phyloP scores from a whole-genome alignment of 1,284 basidiomycete genomes.

The Fistulinella staudtii region DNA sequence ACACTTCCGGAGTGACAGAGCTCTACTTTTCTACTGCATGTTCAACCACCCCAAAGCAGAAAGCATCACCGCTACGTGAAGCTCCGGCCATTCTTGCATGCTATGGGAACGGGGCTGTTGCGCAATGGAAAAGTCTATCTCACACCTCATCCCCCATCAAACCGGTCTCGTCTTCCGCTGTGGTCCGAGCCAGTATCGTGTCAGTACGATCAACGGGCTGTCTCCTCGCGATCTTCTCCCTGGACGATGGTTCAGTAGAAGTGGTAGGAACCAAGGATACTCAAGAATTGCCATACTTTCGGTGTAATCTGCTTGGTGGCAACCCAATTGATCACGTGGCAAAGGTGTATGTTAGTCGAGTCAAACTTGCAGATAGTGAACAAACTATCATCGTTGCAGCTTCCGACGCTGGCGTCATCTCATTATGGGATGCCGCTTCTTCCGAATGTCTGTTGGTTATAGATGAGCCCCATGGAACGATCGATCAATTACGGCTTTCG shows the following conservation, averaged over 20 bases:
- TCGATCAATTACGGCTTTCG: constrained; percentile 52
- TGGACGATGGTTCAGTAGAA: constrained; percentile 63
- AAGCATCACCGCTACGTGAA: constrained; percentile 30
- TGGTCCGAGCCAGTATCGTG: constrained; percentile 48
- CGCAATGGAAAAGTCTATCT: constrained; percentile 51
- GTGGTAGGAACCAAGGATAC: constrained; percentile 48
- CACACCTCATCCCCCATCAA: constrained; percentile 39
- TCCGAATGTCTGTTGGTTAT: constrained; percentile 58
- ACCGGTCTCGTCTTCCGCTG: constrained; percentile 42
- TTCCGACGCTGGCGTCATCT: constrained; percentile 63
- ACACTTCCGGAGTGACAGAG: constrained; percentile 21
- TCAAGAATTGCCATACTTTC: constrained; percentile 32
- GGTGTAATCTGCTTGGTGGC: constrained; percentile 55
- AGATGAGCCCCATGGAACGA: constrained; percentile 52
- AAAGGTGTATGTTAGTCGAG: constrained; percentile 48
- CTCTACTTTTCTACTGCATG: constrained; percentile 36
- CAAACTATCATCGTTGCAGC: constrained; percentile 57
- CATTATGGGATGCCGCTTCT: constrained; percentile 63
- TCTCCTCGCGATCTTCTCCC: constrained; percentile 53
- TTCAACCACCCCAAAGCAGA: constrained; percentile 16
- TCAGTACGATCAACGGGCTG: constrained; percentile 43
- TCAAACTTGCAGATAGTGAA: constrained; percentile 46
- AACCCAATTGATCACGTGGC: constrained; percentile 51
- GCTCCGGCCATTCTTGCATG: constrained; percentile 44
- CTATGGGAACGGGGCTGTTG: constrained; percentile 55